Evolutionary conservation across 768 basidiomycete genomes (phyloP).

Genomic region (Symmetrospora coprosmae): DNA sequence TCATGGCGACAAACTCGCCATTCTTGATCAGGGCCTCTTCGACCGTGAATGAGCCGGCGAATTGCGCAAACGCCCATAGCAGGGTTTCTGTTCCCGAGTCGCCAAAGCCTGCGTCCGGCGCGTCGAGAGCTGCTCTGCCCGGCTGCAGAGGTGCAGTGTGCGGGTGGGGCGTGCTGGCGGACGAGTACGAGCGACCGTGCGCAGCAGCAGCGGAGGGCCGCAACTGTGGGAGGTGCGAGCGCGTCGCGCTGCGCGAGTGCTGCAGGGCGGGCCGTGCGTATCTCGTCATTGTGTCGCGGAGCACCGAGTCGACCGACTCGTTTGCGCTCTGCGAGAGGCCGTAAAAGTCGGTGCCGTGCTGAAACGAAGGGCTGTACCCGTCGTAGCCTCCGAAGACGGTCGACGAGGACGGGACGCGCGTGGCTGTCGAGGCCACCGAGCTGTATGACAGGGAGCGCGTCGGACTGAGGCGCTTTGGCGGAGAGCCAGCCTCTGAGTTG

Average conservation of each 20-base stretch:
- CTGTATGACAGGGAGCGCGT: background rate
- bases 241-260: background rate
- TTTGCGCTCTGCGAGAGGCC: conserved; percentile 24
- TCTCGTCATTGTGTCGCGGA: conserved; percentile 3
- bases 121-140: no score
- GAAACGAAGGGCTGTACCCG: conserved; percentile 9
- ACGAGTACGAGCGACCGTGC: background rate
- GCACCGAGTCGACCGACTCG: conserved; percentile 33
- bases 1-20: conserved; percentile 31
- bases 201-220: background rate
- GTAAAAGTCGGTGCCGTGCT: conserved; percentile 28
- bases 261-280: background rate
- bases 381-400: conserved; percentile 22
- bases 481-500: background rate
- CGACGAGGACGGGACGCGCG: conserved; percentile 21
- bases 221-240: background rate
- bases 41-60: conserved; percentile 54
- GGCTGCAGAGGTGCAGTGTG: background rate
- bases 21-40: conserved; percentile 35
- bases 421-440: conserved; percentile 4
- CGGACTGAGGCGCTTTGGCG: background rate
- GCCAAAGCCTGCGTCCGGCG: no score
- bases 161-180: background rate
- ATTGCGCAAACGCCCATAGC: conserved; percentile 71
- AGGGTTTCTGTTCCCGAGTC: conserved; percentile 54